Conservation (phyloP, 2,329 filamentous ascomycete genomes). For the Teratosphaeria pseudoeucalypti region DNA sequence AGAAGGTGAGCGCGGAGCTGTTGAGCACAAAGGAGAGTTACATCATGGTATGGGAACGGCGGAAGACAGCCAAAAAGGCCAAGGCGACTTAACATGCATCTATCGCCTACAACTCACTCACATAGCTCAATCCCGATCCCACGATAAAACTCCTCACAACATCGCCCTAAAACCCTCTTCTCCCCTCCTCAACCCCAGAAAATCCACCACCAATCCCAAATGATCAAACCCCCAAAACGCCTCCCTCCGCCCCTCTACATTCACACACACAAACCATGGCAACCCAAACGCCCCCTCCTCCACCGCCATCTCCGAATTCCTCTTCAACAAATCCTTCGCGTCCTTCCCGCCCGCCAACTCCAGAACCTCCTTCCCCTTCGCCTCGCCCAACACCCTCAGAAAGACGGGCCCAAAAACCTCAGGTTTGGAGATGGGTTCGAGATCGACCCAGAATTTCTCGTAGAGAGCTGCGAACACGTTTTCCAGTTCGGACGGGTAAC, state of each 20-base stretch:
- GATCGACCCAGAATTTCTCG: conserved; percentile 43
- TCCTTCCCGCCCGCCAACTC: conserved; percentile 26
- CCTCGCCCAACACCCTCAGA: conserved; percentile 35
- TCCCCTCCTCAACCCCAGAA: conserved; percentile 40
- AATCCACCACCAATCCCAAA: conserved; percentile 44
- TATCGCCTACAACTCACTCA: too few species aligned
- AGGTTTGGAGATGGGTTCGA: conserved; percentile 34
- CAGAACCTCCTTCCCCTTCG: conserved; percentile 32
- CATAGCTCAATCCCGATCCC: neutral
- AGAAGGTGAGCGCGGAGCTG: conserved; percentile 78
- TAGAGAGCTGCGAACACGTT: conserved; percentile 39
- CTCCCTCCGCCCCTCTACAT: conserved; percentile 43
- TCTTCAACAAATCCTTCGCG: conserved; percentile 36
- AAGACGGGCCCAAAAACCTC: conserved; percentile 38
- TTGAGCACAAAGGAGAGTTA: conserved; percentile 91
- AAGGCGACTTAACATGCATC: neutral
- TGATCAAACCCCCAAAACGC: conserved; percentile 53
- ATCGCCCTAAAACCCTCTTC: conserved; percentile 29
- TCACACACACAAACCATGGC: conserved; percentile 49
- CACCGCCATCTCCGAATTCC: conserved; percentile 44
- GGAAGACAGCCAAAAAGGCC: conserved; percentile 33
- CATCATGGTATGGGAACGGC: conserved; percentile 89
- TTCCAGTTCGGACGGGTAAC: conserved; percentile 31
- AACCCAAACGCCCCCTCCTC: conserved; percentile 49
- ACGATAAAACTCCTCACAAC: conserved; percentile 15